Evolutionary conservation across 306 rosid genomes (phyloP), one percentile per base, ranked within the genome.

Genomic region (Myrica gale): DNA sequence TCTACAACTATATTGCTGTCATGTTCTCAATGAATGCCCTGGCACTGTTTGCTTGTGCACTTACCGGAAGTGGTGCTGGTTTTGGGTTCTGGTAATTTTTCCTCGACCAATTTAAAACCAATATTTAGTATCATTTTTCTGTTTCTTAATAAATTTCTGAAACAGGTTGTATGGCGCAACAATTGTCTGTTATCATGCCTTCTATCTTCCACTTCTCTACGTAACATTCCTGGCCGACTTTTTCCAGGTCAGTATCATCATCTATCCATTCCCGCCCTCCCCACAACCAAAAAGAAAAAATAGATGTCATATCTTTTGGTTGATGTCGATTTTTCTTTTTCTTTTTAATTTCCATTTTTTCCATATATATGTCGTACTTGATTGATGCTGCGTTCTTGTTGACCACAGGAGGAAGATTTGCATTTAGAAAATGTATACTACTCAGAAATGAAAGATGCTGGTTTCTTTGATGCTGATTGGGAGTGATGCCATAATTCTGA

Each of bases 391-490:
- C 74, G 50, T 9, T 65, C 42, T 44, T 73, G 81, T 43, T 73
- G n/a, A 23, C 73, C 55, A 43, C 80, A 93, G 98, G 98, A 91
- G 81, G 94, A 94, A 7, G 91, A 85, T 84, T 68, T 91, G 87
- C 88, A 85, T 68, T 87, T 94, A 88, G 98, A 94, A 74, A 90
- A 87, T 79, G 90, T 88, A 26, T 90, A 94, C 80, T 94, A 94
- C 81, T 94, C 97, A 16, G 97, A 94, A 80, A 94, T 94, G 98
- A 94, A 91, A 88, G 98, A 94, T 81, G 95, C 98, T 41, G 96
- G 98, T 73, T 94, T 91, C 87, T 94, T 91, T 39, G 97, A 91
- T 80, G 78, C 89, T 7, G 95, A 86, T 75, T 94, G 98, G 98
- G 90, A 94, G 56, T 88, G 86, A 90, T 65, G 79, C 53, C 58